A percentile compares a stretch with the other conserved stretches of the same genome.
These are phyloP conservation scores for Umbilicus rupestris DNA, from an alignment of 164 flowering plant genomes.

Conservation along the genomic window DNA sequence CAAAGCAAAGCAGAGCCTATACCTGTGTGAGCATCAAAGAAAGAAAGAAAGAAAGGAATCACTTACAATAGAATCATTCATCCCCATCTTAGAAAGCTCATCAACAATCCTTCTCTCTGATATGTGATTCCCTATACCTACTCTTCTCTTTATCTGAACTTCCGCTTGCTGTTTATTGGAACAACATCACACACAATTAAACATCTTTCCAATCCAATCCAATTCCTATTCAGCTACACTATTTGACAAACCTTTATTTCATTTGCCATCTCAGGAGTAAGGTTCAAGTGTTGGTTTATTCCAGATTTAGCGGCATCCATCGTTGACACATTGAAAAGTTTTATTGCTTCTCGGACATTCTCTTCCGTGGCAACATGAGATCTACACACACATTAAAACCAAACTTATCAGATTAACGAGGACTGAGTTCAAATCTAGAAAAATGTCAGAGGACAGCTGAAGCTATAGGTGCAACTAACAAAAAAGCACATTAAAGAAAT, in stretches of 20 bases:
- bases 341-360: slow-evolving; percentile 72
- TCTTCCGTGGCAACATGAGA: slow-evolving; percentile 75
- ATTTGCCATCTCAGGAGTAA: slow-evolving; percentile 67
- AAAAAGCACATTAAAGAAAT: background rate
- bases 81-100: slow-evolving; percentile 80
- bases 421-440: background rate
- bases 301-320: slow-evolving; percentile 98
- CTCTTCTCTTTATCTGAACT: slow-evolving; percentile 83
- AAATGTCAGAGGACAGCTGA: background rate
- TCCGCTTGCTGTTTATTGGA: slow-evolving; percentile 78
- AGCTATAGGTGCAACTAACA: no score
- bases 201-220: background rate
- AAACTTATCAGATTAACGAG: background rate
- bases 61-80: slow-evolving; percentile 88
- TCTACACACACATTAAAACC: slow-evolving; percentile 21
- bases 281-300: slow-evolving; percentile 64
- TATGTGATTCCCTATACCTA: slow-evolving; percentile 88
- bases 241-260: slow-evolving; percentile 67
- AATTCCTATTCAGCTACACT: background rate
- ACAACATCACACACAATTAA: background rate
- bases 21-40: background rate
- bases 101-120: slow-evolving; percentile 88
- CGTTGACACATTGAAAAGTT: slow-evolving; percentile 77
- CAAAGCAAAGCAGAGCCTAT: background rate
- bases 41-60: background rate